Conservation (phyloP, 176 grass and related monocot species). For the Panicum miliaceum region DNA sequence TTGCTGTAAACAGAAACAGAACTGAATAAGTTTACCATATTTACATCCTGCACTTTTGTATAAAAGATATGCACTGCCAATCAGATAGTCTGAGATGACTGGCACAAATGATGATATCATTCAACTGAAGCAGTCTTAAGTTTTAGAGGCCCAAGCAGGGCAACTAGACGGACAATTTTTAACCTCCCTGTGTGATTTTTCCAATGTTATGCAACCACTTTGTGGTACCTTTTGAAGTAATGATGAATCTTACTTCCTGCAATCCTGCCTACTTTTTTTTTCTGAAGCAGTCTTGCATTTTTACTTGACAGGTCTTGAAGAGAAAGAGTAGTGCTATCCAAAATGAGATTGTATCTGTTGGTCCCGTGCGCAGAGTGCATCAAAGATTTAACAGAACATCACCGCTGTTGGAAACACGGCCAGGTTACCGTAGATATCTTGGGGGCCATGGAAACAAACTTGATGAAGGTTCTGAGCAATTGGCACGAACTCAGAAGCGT, state of each 20-base stretch:
- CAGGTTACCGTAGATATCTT: constrained; percentile 26
- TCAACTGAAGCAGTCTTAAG: neutral
- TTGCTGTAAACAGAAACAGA: neutral
- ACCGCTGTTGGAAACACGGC: constrained; percentile 37
- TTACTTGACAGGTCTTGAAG: constrained; percentile 50
- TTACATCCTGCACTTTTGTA: constrained; percentile 11
- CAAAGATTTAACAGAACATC: constrained; percentile 48
- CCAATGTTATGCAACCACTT: neutral
- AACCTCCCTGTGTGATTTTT: neutral
- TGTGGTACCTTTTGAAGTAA: constrained; percentile 1
- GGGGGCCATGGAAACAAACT: constrained; percentile 29
- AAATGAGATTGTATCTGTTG: constrained; percentile 38
- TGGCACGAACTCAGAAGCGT: constrained; percentile 39
- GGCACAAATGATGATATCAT: constrained; percentile 5
- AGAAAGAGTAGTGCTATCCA: constrained; percentile 50
- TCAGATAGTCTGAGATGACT: neutral
- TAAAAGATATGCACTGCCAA: neutral
- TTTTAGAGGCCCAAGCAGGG: constrained; percentile 1
- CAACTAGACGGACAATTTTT: constrained; percentile 28
- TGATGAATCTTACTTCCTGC: neutral
- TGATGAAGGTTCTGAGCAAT: constrained; percentile 36
- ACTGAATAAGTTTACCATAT: neutral
- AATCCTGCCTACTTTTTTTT: constrained; percentile 12
- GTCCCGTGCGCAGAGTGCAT: constrained; percentile 42
- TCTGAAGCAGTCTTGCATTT: neutral